phyloP scores from a whole-genome alignment of 257 asterid species.

The Thymus mandschuricus region DNA sequence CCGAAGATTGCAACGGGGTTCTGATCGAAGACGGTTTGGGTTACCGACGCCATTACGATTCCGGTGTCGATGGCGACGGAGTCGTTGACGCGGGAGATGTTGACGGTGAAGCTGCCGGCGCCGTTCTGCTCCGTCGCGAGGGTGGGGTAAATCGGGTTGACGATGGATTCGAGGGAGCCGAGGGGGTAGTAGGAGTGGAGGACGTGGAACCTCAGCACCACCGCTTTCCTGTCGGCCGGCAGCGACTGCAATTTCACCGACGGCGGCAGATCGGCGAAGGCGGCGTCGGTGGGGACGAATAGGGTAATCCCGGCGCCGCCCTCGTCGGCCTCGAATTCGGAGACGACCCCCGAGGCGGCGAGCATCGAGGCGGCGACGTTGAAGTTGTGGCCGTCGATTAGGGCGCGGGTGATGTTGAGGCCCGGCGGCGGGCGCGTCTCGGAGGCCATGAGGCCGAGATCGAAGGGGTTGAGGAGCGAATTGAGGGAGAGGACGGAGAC shows the following conservation, averaged over 20 bases:
- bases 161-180: slow-evolving; percentile 76
- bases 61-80: slow-evolving; percentile 80
- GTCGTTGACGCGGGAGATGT: slow-evolving; percentile 75
- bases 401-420: slow-evolving; percentile 71
- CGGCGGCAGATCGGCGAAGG: slow-evolving; percentile 71
- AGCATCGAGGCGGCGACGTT: slow-evolving; percentile 92
- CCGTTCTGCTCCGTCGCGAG: slow-evolving; percentile 81
- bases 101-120: slow-evolving; percentile 78
- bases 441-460: slow-evolving; percentile 74
- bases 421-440: slow-evolving; percentile 84
- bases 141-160: slow-evolving; percentile 87
- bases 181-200: slow-evolving; percentile 81
- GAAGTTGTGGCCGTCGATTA: slow-evolving; percentile 79
- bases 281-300: slow-evolving; percentile 80
- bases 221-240: slow-evolving; percentile 74
- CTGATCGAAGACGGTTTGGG: slow-evolving; percentile 88
- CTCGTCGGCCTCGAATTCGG: slow-evolving; percentile 74
- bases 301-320: slow-evolving; percentile 89
- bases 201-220: slow-evolving; percentile 74
- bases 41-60: slow-evolving; percentile 67
- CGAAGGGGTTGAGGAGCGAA: slow-evolving; percentile 58
- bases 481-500: slow-evolving; percentile 58
- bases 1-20: slow-evolving; percentile 94
- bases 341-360: slow-evolving; percentile 76
- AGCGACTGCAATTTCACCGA: slow-evolving; percentile 66